Conservation (phyloP, 306 rosid genomes). For the Vicia sativa region DNA sequence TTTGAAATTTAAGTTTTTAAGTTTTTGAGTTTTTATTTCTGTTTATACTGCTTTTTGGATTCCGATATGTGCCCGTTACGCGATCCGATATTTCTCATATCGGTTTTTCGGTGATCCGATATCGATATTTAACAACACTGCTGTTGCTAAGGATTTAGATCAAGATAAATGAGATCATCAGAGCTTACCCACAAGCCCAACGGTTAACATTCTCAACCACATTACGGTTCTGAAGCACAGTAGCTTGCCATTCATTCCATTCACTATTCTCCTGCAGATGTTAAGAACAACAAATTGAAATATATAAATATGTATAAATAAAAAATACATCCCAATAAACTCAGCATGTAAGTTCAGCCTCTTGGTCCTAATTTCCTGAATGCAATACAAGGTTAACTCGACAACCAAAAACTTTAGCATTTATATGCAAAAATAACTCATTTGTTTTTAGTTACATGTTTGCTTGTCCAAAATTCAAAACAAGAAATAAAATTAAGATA, state of each 20-base stretch:
- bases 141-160: slow-evolving; percentile 26
- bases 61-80: no score
- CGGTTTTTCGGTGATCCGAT: no score
- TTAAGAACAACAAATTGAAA: slow-evolving; percentile 28
- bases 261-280: slow-evolving; percentile 70
- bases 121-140: no score
- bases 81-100: no score
- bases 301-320: background rate
- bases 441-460: background rate
- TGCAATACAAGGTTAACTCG: slow-evolving; percentile 14
- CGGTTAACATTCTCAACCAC: slow-evolving; percentile 85
- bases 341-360: slow-evolving; percentile 28
- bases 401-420: slow-evolving; percentile 3
- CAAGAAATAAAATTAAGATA: slow-evolving; percentile 16
- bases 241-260: slow-evolving; percentile 92
- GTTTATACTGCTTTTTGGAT: no score
- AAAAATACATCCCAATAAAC: background rate
- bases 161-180: slow-evolving; percentile 27
- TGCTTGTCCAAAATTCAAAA: slow-evolving; percentile 22
- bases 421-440: background rate
- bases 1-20: no score
- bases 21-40: no score
- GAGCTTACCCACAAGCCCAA: slow-evolving; percentile 96
- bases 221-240: slow-evolving; percentile 84
- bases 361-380: background rate